Evolutionary conservation across 2,329 filamentous ascomycete genomes (phyloP).

Genomic region (Leptodontidium sp.): DNA sequence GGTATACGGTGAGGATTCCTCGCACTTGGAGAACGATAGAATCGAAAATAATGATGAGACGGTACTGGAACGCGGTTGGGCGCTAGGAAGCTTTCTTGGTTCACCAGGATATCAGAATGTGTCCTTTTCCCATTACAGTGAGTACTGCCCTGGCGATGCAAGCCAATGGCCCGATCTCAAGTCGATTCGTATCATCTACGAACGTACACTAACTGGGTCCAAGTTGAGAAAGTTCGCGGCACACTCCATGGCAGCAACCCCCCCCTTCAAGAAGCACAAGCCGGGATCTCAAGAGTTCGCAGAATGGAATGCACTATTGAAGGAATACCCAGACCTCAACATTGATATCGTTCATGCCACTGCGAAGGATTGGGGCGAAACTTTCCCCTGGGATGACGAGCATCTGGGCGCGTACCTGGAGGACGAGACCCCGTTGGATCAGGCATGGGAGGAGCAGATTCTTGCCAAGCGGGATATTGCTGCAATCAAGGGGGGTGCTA

Average conservation of each 20-base stretch:
- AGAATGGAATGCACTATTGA: neutral
- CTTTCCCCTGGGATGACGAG: slow-evolving; percentile 1
- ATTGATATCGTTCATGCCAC: neutral
- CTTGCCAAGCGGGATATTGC: neutral
- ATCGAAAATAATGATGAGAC: neutral
- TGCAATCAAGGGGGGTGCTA: neutral
- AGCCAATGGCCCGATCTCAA: neutral
- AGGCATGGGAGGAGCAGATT: slow-evolving; percentile 12
- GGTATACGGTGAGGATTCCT: neutral
- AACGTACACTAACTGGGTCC: neutral
- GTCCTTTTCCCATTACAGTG: no score
- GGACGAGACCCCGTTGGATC: neutral
- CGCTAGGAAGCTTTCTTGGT: neutral
- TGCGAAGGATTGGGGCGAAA: neutral
- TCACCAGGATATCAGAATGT: neutral
- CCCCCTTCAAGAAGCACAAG: neutral
- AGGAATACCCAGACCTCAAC: neutral
- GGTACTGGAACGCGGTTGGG: neutral
- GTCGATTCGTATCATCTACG: neutral
- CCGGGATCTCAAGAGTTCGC: neutral
- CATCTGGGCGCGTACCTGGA: neutral
- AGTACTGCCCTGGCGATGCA: no score
- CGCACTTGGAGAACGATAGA: no score
- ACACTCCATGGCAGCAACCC: neutral
- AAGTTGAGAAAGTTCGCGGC: neutral